Conservation (phyloP, 257 asterid genomes). For the Asclepias syriaca region DNA sequence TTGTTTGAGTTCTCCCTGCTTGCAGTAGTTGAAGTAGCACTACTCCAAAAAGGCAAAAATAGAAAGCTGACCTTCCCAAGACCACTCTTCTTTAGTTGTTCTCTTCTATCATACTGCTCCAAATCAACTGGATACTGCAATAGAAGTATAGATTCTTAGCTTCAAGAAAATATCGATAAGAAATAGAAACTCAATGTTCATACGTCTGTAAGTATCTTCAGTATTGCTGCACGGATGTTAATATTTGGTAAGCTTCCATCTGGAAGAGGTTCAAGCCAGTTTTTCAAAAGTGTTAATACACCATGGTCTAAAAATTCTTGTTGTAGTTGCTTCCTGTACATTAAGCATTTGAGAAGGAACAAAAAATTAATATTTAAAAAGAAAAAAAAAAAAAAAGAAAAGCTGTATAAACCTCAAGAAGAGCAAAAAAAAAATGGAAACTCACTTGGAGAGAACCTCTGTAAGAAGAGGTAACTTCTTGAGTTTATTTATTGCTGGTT, state of each 20-base stretch:
- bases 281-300: conserved; percentile 66
- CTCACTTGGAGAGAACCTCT: conserved; percentile 87
- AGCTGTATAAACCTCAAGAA: conserved; percentile 3
- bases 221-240: conserved; percentile 81
- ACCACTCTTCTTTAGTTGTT: conserved; percentile 83
- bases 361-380: neutral
- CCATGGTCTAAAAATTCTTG: conserved; percentile 95
- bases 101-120: conserved; percentile 75
- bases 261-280: conserved; percentile 97
- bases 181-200: conserved; percentile 12
- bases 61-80: conserved; percentile 71
- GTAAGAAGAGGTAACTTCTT: conserved; percentile 83
- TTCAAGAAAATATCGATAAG: conserved; percentile 11
- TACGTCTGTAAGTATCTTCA: conserved; percentile 80
- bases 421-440: conserved; percentile 9
- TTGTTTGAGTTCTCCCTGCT: neutral
- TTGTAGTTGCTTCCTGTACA: conserved; percentile 84
- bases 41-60: conserved; percentile 9
- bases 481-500: conserved; percentile 84
- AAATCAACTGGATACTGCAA: conserved; percentile 89
- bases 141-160: conserved; percentile 23
- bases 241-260: conserved; percentile 97
- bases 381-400: neutral
- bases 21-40: neutral
- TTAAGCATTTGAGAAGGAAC: conserved; percentile 3